Base-by-base conservation (phyloP, 352 stramenopile genomes). In the Phytophthora lateralis region DNA sequence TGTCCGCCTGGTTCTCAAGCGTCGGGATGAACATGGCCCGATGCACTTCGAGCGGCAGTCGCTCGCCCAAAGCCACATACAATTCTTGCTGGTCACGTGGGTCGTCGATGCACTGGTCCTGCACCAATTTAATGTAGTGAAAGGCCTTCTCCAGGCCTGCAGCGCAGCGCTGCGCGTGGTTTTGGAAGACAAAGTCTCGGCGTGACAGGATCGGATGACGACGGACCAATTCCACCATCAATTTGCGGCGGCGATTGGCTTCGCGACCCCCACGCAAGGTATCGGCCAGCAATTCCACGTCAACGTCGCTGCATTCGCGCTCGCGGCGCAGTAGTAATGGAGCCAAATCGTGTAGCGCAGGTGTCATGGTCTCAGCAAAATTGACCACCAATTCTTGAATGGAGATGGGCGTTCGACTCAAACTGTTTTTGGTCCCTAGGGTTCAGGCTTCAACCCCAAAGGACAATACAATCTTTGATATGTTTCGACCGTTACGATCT, bases 21-120 rank as follows among this genome's bases (percentile, higher is more conserved):
- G 43, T 66, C 17, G 61, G 61, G 29, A 69, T 51, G 61, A 69
- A 69, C 61, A 69, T 69, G 32, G 61, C 54, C 3, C 55, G 62
- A 48, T 70, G 62, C 47, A 70, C 55, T 61, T 70, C 62, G 5
- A 70, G 62, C 2, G 62, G 62, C 35, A 70, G 32, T 29, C 62
- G 62, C 27, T 70, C 62, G 4, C 62, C 62, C 48, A 70, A 24
- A 4, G 62, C 62, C 43, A 66, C 48, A 5, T 70, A 70, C 17
- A 70, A 32, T 30, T 66, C 55, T 14, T 70, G 48, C 32, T 66
- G 62, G 43, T 70, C 55, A 12, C 43, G 49, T 4, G 48, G 55
- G 24, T 65, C 49, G 2, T 70, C 62, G n/a, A 70, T 58, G 6
- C 32, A 2, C 43, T 48, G n/a, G n/a, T 61, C 32, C 34, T 66